Base-by-base conservation (phyloP, 139 green algal genomes). In the Chlamydomonas asymmetrica region DNA sequence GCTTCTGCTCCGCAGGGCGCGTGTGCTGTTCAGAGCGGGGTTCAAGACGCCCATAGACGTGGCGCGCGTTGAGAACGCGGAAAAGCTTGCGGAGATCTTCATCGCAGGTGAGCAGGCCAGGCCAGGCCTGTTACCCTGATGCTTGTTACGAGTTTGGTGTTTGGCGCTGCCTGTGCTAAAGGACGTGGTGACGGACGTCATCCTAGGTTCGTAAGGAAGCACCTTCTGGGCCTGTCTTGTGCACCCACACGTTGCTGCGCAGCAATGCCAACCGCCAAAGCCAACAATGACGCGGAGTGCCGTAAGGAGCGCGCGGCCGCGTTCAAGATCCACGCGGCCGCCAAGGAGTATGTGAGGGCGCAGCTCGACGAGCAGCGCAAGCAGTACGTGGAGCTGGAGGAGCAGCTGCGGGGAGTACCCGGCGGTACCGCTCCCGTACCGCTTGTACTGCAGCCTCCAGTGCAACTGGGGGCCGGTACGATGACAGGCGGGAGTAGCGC, bases 1-100 rank as follows among this genome's bases (percentile, higher is more conserved):
- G 48, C 48, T 56, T 20, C 20, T 20, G 16, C 16, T n/a, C 45
- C 49, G 35, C 59, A 82, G 80, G 20, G 94, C 94, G 0, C 81
- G 92, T 3, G 39, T 92, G 75, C 87, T 98, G 66, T 97, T 92
- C 85, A 91, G 90, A 31, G 89, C 84, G 0, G 93, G 92, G 22
- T 79, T 97, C 13, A 68, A 85, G 27, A 94, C 89, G 20, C 83
- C 88, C 2, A 88, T 94, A 45, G 80, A 54, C 2, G 81, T 97
- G 38, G 90, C 89, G 63, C 80, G 40, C 54, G 74, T n/a, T n/a
- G n/a, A n/a, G n/a, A n/a, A n/a, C n/a, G n/a, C n/a, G n/a, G n/a
- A n/a, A n/a, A n/a, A n/a, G n/a, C n/a, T n/a, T n/a, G n/a, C n/a
- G 22, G 68, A 75, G 35, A 75, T 75, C n/a, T 25, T 75, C 2